A percentile compares a stretch with the other conserved stretches of the same genome.
Evolutionary conservation across 2,329 filamentous ascomycete species (phyloP).

Genomic region (Dissoconium aciculare): DNA sequence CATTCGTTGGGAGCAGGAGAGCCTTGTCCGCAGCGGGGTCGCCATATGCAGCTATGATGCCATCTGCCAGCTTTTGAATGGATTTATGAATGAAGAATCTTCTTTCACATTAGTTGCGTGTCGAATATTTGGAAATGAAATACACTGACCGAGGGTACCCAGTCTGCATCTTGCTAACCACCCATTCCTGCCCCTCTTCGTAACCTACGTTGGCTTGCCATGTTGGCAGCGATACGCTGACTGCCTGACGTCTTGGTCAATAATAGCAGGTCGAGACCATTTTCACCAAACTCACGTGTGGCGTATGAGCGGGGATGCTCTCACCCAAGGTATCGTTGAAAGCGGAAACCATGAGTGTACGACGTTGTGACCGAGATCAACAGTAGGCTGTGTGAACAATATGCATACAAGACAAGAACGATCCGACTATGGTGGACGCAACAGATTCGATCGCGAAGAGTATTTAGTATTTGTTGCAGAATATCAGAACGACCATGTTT

Average conservation of each 20-base stretch:
- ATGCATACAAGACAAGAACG: too few relatives aligned
- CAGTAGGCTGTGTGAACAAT: too few relatives aligned
- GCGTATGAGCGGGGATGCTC: slow-evolving; percentile 61
- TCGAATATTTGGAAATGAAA: too few relatives aligned
- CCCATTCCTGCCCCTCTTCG: slow-evolving; percentile 80
- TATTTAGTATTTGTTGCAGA: too few relatives aligned
- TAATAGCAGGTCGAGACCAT: neutral
- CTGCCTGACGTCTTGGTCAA: slow-evolving; percentile 49
- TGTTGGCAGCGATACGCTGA: slow-evolving; percentile 89
- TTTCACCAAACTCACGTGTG: slow-evolving; percentile 47
- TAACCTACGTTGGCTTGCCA: slow-evolving; percentile 87
- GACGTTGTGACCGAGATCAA: too few relatives aligned
- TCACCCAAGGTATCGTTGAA: slow-evolving; percentile 39
- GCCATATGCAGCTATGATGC: slow-evolving; percentile 52
- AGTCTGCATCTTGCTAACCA: slow-evolving; percentile 69
- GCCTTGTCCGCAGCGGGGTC: slow-evolving; percentile 45
- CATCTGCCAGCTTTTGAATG: slow-evolving; percentile 57
- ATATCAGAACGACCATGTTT: too few relatives aligned
- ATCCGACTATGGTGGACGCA: too few relatives aligned
- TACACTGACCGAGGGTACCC: slow-evolving; percentile 65
- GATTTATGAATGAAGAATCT: slow-evolving; percentile 86
- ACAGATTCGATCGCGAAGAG: too few relatives aligned
- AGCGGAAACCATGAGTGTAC: slow-evolving; percentile 15
- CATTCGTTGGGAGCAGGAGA: slow-evolving; percentile 66
- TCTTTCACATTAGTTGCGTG: slow-evolving; percentile 1